Evolutionary conservation across 495 filamentous ascomycete genomes (phyloP).

Genomic region (Lasiosphaeria hispida): DNA sequence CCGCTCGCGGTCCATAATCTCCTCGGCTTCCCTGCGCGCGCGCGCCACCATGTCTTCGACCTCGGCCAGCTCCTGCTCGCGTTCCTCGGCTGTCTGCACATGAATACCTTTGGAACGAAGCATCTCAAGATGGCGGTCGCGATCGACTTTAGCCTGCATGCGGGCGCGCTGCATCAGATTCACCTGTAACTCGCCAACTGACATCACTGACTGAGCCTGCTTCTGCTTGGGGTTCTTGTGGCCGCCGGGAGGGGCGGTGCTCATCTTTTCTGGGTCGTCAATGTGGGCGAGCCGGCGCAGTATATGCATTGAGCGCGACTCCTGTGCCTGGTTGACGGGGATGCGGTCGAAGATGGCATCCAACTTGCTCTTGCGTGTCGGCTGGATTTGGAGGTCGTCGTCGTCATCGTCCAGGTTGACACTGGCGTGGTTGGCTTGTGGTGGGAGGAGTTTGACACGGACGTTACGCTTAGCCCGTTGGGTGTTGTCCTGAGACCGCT

Average conservation of each 20-base stretch:
- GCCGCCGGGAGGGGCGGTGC: conserved; percentile 12
- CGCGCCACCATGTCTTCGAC: conserved; percentile 85
- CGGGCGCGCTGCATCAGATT: conserved; percentile 66
- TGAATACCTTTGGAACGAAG: conserved; percentile 74
- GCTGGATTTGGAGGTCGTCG: conserved; percentile 40
- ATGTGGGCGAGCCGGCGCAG: conserved; percentile 75
- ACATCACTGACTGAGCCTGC: conserved; percentile 54
- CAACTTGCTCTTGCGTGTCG: conserved; percentile 37
- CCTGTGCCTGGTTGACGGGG: conserved; percentile 54
- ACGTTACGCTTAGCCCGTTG: conserved; percentile 36
- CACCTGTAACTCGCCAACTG: conserved; percentile 64
- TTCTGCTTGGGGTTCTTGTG: conserved; percentile 32
- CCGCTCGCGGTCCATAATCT: conserved; percentile 73
- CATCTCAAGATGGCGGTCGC: conserved; percentile 74
- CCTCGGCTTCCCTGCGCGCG: conserved; percentile 75
- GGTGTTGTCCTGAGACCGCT: conserved; percentile 7
- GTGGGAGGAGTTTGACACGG: conserved; percentile 40
- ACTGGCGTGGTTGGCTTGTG: conserved; percentile 27
- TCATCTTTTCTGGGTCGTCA: conserved; percentile 51
- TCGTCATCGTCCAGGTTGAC: conserved; percentile 38
- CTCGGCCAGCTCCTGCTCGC: conserved; percentile 69
- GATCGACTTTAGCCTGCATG: conserved; percentile 74
- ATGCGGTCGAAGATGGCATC: conserved; percentile 69
- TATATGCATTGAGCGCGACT: conserved; percentile 62
- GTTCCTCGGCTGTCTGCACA: conserved; percentile 83